phyloP scores from a whole-genome alignment of 768 basidiomycete genomes.

The Termitomyces sp. region DNA sequence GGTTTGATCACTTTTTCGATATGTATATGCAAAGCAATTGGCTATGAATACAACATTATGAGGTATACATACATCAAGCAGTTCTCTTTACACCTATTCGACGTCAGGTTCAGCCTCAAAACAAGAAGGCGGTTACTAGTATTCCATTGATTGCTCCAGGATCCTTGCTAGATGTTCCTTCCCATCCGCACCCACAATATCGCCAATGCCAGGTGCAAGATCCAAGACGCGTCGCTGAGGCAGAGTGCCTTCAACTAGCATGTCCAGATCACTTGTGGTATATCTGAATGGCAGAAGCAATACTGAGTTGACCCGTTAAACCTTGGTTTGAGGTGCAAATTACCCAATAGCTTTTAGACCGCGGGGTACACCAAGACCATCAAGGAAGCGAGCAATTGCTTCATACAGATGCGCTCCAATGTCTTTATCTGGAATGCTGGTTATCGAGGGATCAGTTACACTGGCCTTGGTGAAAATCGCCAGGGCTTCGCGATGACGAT shows the following conservation, averaged over 20 bases:
- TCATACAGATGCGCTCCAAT: slow-evolving; percentile 78
- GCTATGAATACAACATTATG: not conserved
- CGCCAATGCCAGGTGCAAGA: slow-evolving; percentile 85
- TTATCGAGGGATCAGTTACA: slow-evolving; percentile 62
- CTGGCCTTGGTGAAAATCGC: slow-evolving; percentile 73
- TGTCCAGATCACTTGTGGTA: slow-evolving; percentile 54
- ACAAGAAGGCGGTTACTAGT: slow-evolving; percentile 28
- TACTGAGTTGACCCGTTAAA: not conserved
- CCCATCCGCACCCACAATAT: slow-evolving; percentile 78
- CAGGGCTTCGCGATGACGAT: slow-evolving; percentile 84
- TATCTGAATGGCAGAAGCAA: slow-evolving; percentile 36
- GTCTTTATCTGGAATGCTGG: slow-evolving; percentile 70
- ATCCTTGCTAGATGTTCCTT: slow-evolving; percentile 76
- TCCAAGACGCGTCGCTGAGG: slow-evolving; percentile 92
- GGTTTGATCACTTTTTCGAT: not conserved
- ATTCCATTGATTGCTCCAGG: slow-evolving; percentile 74
- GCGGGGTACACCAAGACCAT: slow-evolving; percentile 77
- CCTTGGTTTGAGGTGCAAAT: slow-evolving; percentile 7
- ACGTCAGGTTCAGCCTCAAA: slow-evolving; percentile 6
- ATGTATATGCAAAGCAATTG: not conserved
- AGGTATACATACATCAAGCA: not conserved
- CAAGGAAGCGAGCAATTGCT: slow-evolving; percentile 84
- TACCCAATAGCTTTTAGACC: slow-evolving; percentile 77
- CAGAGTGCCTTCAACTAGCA: slow-evolving; percentile 85
- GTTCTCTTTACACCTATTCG: not conserved